Conservation (phyloP, 768 basidiomycete genomes). For the Vararia minispora region DNA sequence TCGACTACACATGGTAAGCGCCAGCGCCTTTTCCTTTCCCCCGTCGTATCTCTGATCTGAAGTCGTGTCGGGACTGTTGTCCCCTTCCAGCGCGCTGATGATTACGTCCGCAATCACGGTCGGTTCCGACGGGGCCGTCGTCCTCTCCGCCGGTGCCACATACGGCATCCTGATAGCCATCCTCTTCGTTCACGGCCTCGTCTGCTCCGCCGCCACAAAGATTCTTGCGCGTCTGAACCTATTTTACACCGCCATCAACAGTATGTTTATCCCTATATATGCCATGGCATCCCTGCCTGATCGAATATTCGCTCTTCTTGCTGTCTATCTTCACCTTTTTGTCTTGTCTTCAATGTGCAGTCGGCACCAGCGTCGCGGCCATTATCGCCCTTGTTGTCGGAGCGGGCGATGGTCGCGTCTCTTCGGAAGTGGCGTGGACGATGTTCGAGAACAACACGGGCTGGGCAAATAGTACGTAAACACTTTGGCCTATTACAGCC, state of each 20-base stretch:
- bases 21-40: neutral
- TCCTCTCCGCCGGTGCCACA: constrained; percentile 48
- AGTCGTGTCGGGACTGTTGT: neutral
- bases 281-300: too few relatives aligned
- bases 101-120: constrained; percentile 62
- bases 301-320: too few relatives aligned
- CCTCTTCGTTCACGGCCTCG: constrained; percentile 52
- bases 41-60: neutral
- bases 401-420: constrained; percentile 42
- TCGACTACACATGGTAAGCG: constrained; percentile 57
- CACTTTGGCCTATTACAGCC: neutral
- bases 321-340: neutral
- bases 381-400: constrained; percentile 48
- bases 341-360: constrained; percentile 21
- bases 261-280: too few relatives aligned
- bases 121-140: constrained; percentile 37
- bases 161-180: constrained; percentile 59
- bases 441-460: constrained; percentile 62
- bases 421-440: constrained; percentile 58
- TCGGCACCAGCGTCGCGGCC: constrained; percentile 53
- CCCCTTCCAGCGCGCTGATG: constrained; percentile 49
- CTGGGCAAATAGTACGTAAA: constrained; percentile 46
- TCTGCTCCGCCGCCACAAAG: constrained; percentile 60
- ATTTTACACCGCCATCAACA: constrained; percentile 56
- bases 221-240: constrained; percentile 59